These are phyloP conservation scores for Leccinum longicurvipes DNA, from an alignment of 768 basidiomycete species.

Conservation along the genomic window DNA sequence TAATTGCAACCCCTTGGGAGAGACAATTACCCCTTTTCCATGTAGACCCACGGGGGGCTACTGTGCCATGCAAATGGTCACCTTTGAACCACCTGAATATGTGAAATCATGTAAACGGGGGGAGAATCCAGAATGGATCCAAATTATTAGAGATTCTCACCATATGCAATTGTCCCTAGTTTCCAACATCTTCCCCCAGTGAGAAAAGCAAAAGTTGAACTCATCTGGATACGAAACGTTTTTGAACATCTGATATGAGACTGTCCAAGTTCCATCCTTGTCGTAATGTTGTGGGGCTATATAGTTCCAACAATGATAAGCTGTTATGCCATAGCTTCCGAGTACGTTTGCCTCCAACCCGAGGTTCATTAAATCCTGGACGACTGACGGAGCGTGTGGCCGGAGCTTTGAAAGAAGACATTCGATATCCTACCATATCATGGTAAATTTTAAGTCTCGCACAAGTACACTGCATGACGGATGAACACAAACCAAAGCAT, in stretches of 20 bases:
- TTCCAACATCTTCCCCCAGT: conserved; percentile 1
- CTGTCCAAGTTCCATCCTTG: background rate
- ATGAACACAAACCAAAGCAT: background rate
- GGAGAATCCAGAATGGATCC: no score
- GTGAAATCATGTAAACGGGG: no score
- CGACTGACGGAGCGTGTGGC: background rate
- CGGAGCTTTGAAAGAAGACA: background rate
- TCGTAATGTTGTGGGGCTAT: conserved; percentile 1
- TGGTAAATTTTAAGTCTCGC: background rate
- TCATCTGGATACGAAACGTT: background rate
- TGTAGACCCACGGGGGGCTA: background rate
- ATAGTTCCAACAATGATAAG: conserved; percentile 13
- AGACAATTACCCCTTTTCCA: background rate
- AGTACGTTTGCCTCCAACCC: background rate
- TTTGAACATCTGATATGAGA: conserved; percentile 11
- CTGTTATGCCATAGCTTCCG: background rate
- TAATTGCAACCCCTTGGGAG: background rate
- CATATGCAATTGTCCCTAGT: conserved; percentile 3
- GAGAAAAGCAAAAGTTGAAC: conserved; percentile 5
- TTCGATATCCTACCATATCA: background rate
- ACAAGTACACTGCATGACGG: background rate
- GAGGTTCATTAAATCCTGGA: background rate
- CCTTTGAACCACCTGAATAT: background rate
- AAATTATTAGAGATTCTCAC: background rate
- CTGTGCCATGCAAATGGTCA: background rate